Evolutionary conservation across 2,329 filamentous ascomycete species (phyloP).

Genomic region (Fusarium veterinarium): DNA sequence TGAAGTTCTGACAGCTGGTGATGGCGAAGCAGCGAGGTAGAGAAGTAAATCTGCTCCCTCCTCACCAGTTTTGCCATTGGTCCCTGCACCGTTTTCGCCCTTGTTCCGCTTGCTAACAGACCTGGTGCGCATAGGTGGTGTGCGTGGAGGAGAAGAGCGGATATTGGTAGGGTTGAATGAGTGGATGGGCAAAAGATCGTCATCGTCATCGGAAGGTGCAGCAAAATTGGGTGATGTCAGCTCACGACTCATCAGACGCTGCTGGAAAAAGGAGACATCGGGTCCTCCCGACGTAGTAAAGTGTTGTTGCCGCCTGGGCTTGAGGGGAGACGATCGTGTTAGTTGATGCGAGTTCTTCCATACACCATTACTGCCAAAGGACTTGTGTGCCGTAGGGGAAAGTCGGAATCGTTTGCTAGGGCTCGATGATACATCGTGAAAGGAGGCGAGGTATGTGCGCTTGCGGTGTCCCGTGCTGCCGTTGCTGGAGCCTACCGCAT

Average conservation of each 20-base stretch:
- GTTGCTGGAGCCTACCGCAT: slow-evolving; percentile 78
- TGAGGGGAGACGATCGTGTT: slow-evolving; percentile 87
- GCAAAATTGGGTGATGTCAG: slow-evolving; percentile 70
- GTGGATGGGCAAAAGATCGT: slow-evolving; percentile 80
- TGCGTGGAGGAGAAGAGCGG: slow-evolving; percentile 85
- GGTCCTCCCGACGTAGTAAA: slow-evolving; percentile 79
- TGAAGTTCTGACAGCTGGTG: slow-evolving; percentile 74
- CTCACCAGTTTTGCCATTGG: slow-evolving; percentile 71
- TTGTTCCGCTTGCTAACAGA: slow-evolving; percentile 60
- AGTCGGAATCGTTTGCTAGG: slow-evolving; percentile 76
- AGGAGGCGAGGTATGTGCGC: slow-evolving; percentile 70
- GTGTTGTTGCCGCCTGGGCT: slow-evolving; percentile 78
- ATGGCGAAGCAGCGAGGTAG: slow-evolving; percentile 92
- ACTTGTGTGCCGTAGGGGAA: slow-evolving; percentile 70
- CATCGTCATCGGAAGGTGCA: slow-evolving; percentile 80
- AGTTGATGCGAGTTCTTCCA: slow-evolving; percentile 85
- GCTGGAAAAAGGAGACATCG: slow-evolving; percentile 82
- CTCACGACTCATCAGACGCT: slow-evolving; percentile 74
- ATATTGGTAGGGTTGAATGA: slow-evolving; percentile 75
- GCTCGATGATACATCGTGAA: slow-evolving; percentile 66
- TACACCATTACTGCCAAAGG: slow-evolving; percentile 65
- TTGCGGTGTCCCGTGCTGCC: slow-evolving; percentile 75
- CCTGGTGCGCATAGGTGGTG: slow-evolving; percentile 76
- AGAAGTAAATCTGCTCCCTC: slow-evolving; percentile 85
- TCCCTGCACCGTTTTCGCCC: slow-evolving; percentile 55